Percentiles rank a stretch among this genome's conserved stretches.
Conservation (phyloP, 345 rosid genomes). For the Excoecaria agallocha region DNA sequence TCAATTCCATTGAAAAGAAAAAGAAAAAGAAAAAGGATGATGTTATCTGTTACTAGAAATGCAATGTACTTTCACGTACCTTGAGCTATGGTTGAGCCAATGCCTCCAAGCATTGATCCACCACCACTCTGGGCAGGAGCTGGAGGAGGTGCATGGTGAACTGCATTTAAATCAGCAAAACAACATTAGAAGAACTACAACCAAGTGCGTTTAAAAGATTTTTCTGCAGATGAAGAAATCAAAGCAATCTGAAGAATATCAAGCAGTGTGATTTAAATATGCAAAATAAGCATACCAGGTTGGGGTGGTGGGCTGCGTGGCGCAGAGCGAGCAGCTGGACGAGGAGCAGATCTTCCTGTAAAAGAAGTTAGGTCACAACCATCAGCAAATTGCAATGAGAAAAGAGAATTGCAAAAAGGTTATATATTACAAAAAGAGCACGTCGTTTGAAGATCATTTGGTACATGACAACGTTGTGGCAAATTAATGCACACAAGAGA, state of each 20-base stretch:
- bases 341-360: constrained; percentile 63
- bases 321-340: constrained; percentile 55
- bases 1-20: not conserved
- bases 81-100: constrained; percentile 96
- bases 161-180: constrained; percentile 38
- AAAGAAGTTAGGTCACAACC: not conserved
- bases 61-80: constrained; percentile 42
- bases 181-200: not conserved
- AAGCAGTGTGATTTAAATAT: not conserved
- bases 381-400: not conserved
- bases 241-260: not conserved
- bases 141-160: constrained; percentile 83
- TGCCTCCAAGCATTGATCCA: constrained; percentile 73
- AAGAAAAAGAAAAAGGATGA: not conserved
- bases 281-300: constrained; percentile 36
- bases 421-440: not conserved
- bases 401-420: not conserved
- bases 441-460: not conserved
- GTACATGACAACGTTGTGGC: not conserved
- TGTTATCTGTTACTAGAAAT: too few species aligned
- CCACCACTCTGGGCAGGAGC: constrained; percentile 70
- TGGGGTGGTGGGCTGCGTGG: constrained; percentile 56
- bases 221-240: not conserved
- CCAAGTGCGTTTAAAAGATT: too few species aligned
- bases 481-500: not conserved